Evolutionary conservation across 2,329 filamentous ascomycete species (phyloP).

Genomic region (Neofusicoccum parvum): DNA sequence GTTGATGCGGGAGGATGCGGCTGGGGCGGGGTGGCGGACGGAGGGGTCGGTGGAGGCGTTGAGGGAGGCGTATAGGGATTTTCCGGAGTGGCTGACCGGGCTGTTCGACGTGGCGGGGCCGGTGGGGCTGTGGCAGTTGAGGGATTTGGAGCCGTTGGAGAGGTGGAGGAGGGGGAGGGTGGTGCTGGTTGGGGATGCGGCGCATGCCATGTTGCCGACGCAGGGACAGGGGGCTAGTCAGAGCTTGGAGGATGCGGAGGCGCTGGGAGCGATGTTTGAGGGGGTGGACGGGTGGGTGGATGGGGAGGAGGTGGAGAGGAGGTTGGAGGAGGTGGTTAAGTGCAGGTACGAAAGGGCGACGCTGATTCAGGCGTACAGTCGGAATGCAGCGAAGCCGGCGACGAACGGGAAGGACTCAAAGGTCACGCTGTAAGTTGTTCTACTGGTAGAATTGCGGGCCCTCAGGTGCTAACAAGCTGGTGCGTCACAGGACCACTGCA

Average conservation of each 20-base stretch:
- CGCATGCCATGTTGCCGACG: constrained; percentile 58
- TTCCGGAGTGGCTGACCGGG: constrained; percentile 44
- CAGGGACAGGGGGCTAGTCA: constrained; percentile 59
- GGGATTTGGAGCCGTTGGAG: constrained; percentile 46
- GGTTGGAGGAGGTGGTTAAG: not conserved
- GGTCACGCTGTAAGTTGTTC: constrained; percentile 26
- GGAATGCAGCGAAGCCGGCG: constrained; percentile 45
- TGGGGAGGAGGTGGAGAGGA: constrained; percentile 17
- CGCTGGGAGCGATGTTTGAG: constrained; percentile 34
- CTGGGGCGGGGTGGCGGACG: constrained; percentile 43
- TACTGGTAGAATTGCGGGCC: constrained; percentile 30
- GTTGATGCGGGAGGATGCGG: constrained; percentile 42
- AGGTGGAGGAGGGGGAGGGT: constrained; percentile 52
- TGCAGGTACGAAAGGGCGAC: constrained; percentile 39
- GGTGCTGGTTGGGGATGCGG: constrained; percentile 60
- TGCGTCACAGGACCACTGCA: constrained; percentile 32
- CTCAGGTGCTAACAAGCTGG: not conserved
- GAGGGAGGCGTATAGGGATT: constrained; percentile 44
- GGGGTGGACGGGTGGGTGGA: constrained; percentile 12
- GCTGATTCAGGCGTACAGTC: constrained; percentile 47
- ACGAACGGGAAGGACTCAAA: constrained; percentile 32
- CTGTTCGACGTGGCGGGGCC: constrained; percentile 36
- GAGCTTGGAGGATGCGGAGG: constrained; percentile 58
- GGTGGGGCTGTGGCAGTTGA: constrained; percentile 49
- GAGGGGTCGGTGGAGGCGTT: constrained; percentile 41